These are phyloP conservation scores for Melanomma pulvis-pyrius DNA, from an alignment of 495 filamentous ascomycete genomes.

Conservation along the genomic window DNA sequence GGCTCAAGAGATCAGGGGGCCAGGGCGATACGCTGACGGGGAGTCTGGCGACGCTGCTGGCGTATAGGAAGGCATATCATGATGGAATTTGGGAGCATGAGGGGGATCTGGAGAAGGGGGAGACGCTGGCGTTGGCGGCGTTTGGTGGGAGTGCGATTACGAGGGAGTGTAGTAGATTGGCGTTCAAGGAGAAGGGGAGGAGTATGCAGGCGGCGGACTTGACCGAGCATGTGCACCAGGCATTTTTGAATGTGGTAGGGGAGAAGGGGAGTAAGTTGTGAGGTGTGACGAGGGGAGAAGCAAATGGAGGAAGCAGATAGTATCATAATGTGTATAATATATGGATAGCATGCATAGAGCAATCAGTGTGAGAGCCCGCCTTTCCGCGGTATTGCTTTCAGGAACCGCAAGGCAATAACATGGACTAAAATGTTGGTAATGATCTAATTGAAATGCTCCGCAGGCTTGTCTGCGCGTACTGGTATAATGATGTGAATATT, in stretches of 20 bases:
- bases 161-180: conserved; percentile 85
- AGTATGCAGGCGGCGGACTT: conserved; percentile 93
- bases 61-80: conserved; percentile 83
- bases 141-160: conserved; percentile 88
- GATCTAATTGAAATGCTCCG: no score
- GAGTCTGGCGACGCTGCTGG: conserved; percentile 81
- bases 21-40: conserved; percentile 97
- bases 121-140: conserved; percentile 76
- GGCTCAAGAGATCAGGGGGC: conserved; percentile 86
- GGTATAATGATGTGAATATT: background rate
- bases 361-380: no score
- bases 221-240: conserved; percentile 83
- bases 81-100: conserved; percentile 80
- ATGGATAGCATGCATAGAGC: background rate
- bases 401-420: no score
- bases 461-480: background rate
- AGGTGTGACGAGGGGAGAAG: no score
- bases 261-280: conserved; percentile 43
- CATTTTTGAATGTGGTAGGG: conserved; percentile 80
- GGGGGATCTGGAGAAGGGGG: conserved; percentile 57
- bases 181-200: conserved; percentile 83
- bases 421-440: no score
- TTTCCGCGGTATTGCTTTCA: no score
- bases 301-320: background rate
- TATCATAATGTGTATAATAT: background rate